These are phyloP conservation scores for Chenopodium album DNA, from an alignment of 148 eudicot genomes.

Conservation along the genomic window DNA sequence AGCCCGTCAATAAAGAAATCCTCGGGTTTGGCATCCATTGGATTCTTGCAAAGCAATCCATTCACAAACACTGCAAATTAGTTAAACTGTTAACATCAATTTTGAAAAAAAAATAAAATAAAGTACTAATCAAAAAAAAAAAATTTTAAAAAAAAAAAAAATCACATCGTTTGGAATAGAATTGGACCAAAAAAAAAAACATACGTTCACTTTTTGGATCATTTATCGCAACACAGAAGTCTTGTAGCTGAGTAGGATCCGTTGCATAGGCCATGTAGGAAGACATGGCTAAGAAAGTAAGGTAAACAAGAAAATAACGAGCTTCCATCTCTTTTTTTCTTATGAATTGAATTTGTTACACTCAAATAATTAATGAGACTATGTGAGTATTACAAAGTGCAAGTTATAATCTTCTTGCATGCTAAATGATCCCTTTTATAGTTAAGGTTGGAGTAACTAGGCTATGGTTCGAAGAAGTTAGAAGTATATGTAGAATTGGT, in stretches of 20 bases:
- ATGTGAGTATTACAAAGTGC: too few species aligned
- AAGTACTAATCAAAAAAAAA: neutral
- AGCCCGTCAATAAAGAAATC: constrained; percentile 10
- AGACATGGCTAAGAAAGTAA: neutral
- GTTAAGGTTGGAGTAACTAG: too few species aligned
- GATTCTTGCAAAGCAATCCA: constrained; percentile 10
- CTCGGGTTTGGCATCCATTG: neutral
- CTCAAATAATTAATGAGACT: too few species aligned
- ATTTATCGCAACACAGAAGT: neutral
- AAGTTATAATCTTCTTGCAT: too few species aligned
- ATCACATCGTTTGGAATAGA: neutral
- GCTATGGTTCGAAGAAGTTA: too few species aligned
- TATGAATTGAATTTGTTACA: too few species aligned
- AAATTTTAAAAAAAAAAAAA: neutral
- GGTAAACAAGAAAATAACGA: neutral
- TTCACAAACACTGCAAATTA: constrained; percentile 9
- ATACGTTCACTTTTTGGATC: neutral
- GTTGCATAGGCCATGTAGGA: neutral
- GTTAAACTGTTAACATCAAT: too few species aligned
- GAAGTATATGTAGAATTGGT: too few species aligned
- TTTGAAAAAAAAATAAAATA: neutral
- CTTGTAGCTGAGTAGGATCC: constrained; percentile 18
- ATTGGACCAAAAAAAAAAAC: too few species aligned
- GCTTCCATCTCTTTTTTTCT: neutral
- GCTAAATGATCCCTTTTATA: too few species aligned